Conservation (phyloP, 2,329 filamentous ascomycete species). For the Colletotrichum musicola region DNA sequence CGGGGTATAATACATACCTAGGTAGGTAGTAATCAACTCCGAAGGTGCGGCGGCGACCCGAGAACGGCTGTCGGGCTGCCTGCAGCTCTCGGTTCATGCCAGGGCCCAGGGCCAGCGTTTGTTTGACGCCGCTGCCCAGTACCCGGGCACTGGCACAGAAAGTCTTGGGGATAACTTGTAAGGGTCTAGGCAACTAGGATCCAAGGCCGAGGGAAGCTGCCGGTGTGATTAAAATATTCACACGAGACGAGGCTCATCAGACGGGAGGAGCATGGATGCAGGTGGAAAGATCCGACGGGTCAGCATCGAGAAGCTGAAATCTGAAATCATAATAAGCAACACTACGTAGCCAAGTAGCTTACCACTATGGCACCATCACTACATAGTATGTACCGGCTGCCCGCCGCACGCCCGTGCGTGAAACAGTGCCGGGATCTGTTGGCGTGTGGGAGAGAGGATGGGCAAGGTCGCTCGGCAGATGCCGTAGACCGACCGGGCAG, state of each 20-base stretch:
- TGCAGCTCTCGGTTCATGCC: constrained; percentile 23
- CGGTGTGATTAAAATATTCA: background rate
- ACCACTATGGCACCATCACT: background rate
- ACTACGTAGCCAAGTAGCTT: background rate
- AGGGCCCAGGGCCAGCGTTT: background rate
- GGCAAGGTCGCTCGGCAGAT: constrained; percentile 23
- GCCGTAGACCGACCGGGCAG: constrained; percentile 1
- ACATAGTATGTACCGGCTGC: too few species aligned
- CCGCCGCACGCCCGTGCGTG: too few species aligned
- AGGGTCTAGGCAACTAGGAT: background rate
- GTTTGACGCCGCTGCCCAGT: too few species aligned
- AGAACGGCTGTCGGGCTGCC: background rate
- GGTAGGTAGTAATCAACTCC: background rate
- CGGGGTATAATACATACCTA: background rate
- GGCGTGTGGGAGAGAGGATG: too few species aligned
- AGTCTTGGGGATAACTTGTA: background rate
- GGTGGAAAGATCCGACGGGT: constrained; percentile 6
- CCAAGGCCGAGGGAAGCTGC: background rate
- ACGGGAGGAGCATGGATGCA: constrained; percentile 8
- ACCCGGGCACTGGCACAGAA: too few species aligned
- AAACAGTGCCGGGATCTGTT: too few species aligned
- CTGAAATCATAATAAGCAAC: background rate
- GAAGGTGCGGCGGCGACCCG: constrained; percentile 5
- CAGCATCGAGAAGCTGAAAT: background rate
- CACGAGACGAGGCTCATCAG: constrained; percentile 7